phyloP scores from a whole-genome alignment of 169 alveolate species.

The Perkinsus olseni region DNA sequence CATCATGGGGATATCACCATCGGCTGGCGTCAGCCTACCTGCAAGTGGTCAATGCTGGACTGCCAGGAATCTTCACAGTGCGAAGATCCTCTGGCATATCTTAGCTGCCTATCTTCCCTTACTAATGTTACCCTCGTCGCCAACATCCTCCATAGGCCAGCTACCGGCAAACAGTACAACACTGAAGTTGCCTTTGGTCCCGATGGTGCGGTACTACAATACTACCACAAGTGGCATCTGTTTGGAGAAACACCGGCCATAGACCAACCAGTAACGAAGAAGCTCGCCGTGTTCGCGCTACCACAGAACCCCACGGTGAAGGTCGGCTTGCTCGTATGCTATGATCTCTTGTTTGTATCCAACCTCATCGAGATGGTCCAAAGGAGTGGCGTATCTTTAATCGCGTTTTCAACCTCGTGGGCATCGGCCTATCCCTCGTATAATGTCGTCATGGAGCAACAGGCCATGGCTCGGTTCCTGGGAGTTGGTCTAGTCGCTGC shows the following conservation, averaged over 20 bases:
- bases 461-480: neutral
- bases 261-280: neutral
- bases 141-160: neutral
- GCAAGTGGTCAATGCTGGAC: neutral
- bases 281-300: neutral
- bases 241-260: neutral
- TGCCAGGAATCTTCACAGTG: neutral
- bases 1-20: neutral
- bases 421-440: neutral
- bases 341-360: neutral
- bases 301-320: neutral
- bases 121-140: neutral
- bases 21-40: neutral
- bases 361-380: neutral
- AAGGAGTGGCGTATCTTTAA: neutral
- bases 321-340: neutral
- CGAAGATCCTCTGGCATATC: neutral
- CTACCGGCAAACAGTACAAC: neutral
- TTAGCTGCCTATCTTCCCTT: neutral
- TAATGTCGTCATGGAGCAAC: neutral
- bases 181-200: neutral
- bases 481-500: neutral
- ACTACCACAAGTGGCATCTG: neutral
- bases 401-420: neutral
- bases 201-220: neutral